Conservation (phyloP, 192 early-diverging fungal genomes). For the Coemansia sp. region DNA sequence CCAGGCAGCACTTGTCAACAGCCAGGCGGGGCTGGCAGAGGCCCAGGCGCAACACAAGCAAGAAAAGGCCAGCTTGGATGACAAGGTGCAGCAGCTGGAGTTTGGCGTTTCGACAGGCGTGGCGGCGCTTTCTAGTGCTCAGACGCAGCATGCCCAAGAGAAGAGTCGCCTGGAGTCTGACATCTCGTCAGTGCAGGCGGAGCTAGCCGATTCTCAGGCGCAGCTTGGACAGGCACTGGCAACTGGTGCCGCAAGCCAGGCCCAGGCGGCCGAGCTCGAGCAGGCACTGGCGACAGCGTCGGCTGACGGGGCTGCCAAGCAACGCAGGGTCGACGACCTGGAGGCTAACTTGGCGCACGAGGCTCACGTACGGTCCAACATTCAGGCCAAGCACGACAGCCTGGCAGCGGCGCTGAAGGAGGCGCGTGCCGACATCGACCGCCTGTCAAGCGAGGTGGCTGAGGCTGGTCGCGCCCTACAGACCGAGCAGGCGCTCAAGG, state of each 20-base stretch:
- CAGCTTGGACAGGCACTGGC: slow-evolving; percentile 1
- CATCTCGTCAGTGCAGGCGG: neutral
- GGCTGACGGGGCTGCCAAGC: neutral
- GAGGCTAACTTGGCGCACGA: slow-evolving; percentile 40
- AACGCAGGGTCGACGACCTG: slow-evolving; percentile 29
- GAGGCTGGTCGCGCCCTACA: slow-evolving; percentile 10
- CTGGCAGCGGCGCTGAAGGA: slow-evolving; percentile 34
- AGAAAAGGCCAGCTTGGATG: neutral
- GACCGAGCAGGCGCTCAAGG: slow-evolving; percentile 14
- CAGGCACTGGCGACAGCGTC: slow-evolving; percentile 8
- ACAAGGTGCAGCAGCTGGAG: neutral
- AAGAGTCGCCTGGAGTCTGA: neutral
- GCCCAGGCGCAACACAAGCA: slow-evolving; percentile 17
- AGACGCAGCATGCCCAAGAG: slow-evolving; percentile 6
- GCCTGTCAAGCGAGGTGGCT: slow-evolving; percentile 9
- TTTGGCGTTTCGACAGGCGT: neutral
- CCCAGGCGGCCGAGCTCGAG: slow-evolving; percentile 17
- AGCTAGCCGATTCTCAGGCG: neutral
- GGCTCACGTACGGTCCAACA: slow-evolving; percentile 34
- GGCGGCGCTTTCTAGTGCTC: slow-evolving; percentile 5
- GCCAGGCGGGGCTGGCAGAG: slow-evolving; percentile 17
- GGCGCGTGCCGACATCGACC: slow-evolving; percentile 19
- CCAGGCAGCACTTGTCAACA: neutral
- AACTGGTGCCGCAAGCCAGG: neutral
- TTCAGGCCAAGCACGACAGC: slow-evolving; percentile 42